These are phyloP conservation scores for Kurtzmaniella quercitrusa DNA, from an alignment of 1,139 yeast species.

Conservation along the genomic window DNA sequence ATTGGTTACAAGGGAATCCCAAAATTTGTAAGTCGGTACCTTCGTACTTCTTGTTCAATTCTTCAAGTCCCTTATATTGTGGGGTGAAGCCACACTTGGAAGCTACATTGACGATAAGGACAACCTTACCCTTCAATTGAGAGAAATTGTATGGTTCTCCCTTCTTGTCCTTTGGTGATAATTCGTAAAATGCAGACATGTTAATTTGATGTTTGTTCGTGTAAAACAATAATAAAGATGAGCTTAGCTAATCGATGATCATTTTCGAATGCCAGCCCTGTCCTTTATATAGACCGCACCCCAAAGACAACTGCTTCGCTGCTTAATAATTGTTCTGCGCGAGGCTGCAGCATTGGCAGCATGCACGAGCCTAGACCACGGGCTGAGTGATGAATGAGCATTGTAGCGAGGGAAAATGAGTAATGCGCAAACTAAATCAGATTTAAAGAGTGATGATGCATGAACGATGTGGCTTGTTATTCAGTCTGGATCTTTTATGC, in stretches of 20 bases:
- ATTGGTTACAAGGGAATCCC: conserved; percentile 89
- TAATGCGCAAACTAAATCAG: too few species aligned
- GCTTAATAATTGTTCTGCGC: neutral
- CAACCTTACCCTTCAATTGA: conserved; percentile 83
- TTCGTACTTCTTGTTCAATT: conserved; percentile 70
- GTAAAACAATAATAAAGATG: too few species aligned
- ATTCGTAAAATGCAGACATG: conserved; percentile 40
- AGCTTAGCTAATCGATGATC: too few species aligned
- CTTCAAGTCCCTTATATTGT: conserved; percentile 76
- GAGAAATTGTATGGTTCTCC: conserved; percentile 66
- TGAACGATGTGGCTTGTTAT: too few species aligned
- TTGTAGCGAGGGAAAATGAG: neutral
- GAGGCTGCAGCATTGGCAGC: neutral
- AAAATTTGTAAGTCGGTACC: conserved; percentile 73
- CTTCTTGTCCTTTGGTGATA: conserved; percentile 34
- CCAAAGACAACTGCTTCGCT: too few species aligned
- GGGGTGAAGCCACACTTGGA: conserved; percentile 89
- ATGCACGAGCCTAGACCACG: neutral
- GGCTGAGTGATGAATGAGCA: neutral
- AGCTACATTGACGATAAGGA: conserved; percentile 88
- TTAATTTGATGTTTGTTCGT: too few species aligned
- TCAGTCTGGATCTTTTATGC: too few species aligned
- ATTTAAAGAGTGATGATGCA: too few species aligned
- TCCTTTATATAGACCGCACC: neutral
- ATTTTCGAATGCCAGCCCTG: neutral